Evolutionary conservation across 306 rosid genomes (phyloP).

Genomic region (Lathyrus oleraceus): DNA sequence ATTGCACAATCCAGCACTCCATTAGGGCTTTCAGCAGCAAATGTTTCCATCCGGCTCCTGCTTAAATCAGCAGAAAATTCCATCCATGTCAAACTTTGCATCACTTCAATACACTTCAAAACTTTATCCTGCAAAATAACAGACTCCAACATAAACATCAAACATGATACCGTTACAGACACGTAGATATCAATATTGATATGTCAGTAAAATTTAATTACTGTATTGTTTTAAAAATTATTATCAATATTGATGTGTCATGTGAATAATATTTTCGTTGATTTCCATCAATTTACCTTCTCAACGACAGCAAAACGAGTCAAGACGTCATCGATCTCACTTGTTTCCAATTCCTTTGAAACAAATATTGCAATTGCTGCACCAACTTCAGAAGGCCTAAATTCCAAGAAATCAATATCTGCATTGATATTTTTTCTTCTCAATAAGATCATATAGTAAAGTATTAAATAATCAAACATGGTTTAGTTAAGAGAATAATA

Average conservation of each 20-base stretch:
- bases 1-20: slow-evolving; percentile 63
- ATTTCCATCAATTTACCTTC: slow-evolving; percentile 51
- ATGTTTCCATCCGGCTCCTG: slow-evolving; percentile 30
- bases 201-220: too few relatives aligned
- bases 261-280: too few relatives aligned
- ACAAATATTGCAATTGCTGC: slow-evolving; percentile 71
- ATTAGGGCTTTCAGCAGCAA: slow-evolving; percentile 58
- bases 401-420: slow-evolving; percentile 87
- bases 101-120: slow-evolving; percentile 68
- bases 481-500: slow-evolving; percentile 15
- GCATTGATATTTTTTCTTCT: slow-evolving; percentile 41
- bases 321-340: slow-evolving; percentile 48
- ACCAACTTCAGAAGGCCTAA: slow-evolving; percentile 83
- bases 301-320: slow-evolving; percentile 46
- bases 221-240: too few relatives aligned
- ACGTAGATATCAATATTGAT: background rate
- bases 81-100: slow-evolving; percentile 46
- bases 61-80: slow-evolving; percentile 36
- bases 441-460: slow-evolving; percentile 18
- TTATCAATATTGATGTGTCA: background rate
- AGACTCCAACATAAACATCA: background rate
- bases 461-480: too few relatives aligned
- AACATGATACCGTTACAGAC: background rate
- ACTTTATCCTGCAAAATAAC: slow-evolving; percentile 63
- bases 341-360: slow-evolving; percentile 46